Base-by-base conservation (phyloP, 176 grass and related monocot species). In the Zoysia pacifica region DNA sequence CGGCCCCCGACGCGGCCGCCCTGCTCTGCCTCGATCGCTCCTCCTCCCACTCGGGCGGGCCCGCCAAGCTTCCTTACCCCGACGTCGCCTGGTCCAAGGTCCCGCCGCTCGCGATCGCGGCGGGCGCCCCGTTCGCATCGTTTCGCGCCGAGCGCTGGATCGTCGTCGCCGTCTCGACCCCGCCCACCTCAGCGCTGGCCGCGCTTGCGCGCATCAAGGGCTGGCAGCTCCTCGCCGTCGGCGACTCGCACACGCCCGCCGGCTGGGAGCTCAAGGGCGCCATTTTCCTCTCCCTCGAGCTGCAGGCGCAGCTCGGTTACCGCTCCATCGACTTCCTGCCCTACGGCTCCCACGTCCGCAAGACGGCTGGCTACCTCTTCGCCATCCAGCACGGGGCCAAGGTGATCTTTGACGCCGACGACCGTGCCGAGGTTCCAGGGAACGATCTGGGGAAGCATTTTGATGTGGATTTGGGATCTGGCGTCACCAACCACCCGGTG, bases 331-430 rank as follows among this genome's bases (percentile, higher is more conserved):
- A 99, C 87, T 99, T 87, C 93, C 75, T 99, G 19, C 96, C 97
- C 6, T 99, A 99, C 64, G 70, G 78, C 12, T 99, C 97, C 13
- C 84, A 95, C 58, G 97, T 95, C 38, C 97, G 97, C 76, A 99
- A 96, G 84, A 91, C 90, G 15, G 82, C 90, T 7, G 97, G 97
- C 2, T 96, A 99, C 82, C 90, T 99, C 70, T 99, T 95, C 73
- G 93, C 97, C 46, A 85, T 99, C 78, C 97, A 99, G 79, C 97
- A 93, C 72, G 93, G 97, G 75, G 97, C 93, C 51, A 95, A 93
- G 85, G 76, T 96, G 2, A 93, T 99, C 78, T 99, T 93, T 43
- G 97, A 99, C 69, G 97, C 88, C 18, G 97, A 99, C 54, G 90
- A 93, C 85, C 97, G 97, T 52, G 93, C 93, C 45, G 88, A 99